These are phyloP conservation scores for Gomphus sp. DNA, from an alignment of 1,284 basidiomycete species.

Conservation along the genomic window DNA sequence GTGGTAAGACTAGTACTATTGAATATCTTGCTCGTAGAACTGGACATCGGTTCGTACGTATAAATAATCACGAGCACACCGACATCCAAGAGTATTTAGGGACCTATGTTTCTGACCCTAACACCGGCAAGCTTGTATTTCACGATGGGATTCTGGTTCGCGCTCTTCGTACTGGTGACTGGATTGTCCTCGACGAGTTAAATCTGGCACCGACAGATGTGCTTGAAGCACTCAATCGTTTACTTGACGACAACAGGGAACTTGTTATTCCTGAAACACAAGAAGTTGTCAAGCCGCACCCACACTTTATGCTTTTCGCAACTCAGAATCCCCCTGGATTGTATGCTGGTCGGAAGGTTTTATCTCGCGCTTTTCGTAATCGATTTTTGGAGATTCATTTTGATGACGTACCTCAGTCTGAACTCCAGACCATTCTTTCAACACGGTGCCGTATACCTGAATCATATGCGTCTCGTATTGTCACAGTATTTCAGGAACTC, in stretches of 20 bases:
- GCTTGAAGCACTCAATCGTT: conserved; percentile 91
- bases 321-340: conserved; percentile 97
- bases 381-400: conserved; percentile 99
- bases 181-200: conserved; percentile 98
- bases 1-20: conserved; percentile 95
- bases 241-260: conserved; percentile 97
- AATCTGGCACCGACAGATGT: conserved; percentile 98
- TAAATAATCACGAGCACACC: conserved; percentile 99
- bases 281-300: conserved; percentile 90
- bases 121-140: conserved; percentile 89
- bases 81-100: conserved; percentile 99
- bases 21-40: conserved; percentile 93
- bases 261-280: conserved; percentile 94
- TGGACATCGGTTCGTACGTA: conserved; percentile 93
- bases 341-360: conserved; percentile 93
- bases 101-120: conserved; percentile 90
- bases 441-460: conserved; percentile 87
- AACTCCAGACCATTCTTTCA: conserved; percentile 89
- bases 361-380: conserved; percentile 95
- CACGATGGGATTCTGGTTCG: conserved; percentile 92
- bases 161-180: conserved; percentile 87
- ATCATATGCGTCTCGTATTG: conserved; percentile 87
- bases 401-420: conserved; percentile 90
- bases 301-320: conserved; percentile 96
- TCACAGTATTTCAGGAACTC: conserved; percentile 87